A percentile compares a stretch with the other conserved stretches of the same genome.
Evolutionary conservation across 129 eudicot genomes (phyloP).

Genomic region (Glebionis coronaria): DNA sequence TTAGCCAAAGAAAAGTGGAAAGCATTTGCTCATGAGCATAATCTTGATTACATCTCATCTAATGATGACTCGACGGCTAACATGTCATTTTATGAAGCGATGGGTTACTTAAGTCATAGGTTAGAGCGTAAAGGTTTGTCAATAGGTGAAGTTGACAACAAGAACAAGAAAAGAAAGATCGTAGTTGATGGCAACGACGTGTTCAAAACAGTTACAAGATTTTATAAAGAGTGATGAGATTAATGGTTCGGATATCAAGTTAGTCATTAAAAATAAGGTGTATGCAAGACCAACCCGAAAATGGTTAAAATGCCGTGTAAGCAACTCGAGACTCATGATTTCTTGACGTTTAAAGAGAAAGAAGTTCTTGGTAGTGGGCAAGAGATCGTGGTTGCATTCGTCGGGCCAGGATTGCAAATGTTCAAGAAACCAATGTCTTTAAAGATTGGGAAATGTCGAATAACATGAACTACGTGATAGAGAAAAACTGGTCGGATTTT

Average conservation of each 20-base stretch:
- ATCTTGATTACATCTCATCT: no score
- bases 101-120: no score
- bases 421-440: neutral
- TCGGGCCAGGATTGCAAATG: neutral
- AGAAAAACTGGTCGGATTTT: conserved; percentile 9
- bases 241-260: conserved; percentile 4
- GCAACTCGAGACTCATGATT: conserved; percentile 1
- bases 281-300: neutral
- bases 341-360: conserved; percentile 11
- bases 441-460: neutral
- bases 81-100: no score
- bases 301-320: conserved; percentile 18
- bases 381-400: neutral
- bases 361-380: no score
- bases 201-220: neutral
- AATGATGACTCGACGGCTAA: no score
- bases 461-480: neutral
- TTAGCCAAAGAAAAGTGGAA: no score
- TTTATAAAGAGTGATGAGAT: neutral
- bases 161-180: no score
- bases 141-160: no score
- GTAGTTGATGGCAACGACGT: no score
- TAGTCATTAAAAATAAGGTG: conserved; percentile 6
- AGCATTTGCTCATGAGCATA: no score
- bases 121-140: no score